Percentiles rank a stretch among this genome's conserved stretches.
phyloP scores from a whole-genome alignment of 495 filamentous ascomycete species.

The Lineolata rhizophorae region DNA sequence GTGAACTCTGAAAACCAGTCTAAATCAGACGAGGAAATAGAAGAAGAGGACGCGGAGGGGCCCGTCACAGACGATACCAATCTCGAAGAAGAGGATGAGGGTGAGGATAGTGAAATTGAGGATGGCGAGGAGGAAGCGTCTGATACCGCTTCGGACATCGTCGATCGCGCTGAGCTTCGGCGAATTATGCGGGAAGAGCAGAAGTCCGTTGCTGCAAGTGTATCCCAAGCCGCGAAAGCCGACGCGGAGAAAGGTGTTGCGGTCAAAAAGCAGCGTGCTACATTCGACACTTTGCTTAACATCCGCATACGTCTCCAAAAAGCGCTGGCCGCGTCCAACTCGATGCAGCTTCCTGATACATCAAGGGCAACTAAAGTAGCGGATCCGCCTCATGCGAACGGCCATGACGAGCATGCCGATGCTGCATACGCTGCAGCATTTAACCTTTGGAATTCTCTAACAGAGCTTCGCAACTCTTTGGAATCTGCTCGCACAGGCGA shows the following conservation, averaged over 20 bases:
- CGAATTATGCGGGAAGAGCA: slow-evolving; percentile 52
- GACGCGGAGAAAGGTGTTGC: slow-evolving; percentile 73
- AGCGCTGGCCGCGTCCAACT: slow-evolving; percentile 59
- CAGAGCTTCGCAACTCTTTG: slow-evolving; percentile 43
- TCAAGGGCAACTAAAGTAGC: no score
- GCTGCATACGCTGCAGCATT: slow-evolving; percentile 78
- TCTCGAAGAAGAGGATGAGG: slow-evolving; percentile 18
- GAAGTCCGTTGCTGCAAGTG: slow-evolving; percentile 40
- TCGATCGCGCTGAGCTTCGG: slow-evolving; percentile 35
- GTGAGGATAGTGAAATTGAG: slow-evolving; percentile 14
- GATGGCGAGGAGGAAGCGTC: slow-evolving; percentile 12
- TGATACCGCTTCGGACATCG: slow-evolving; percentile 11
- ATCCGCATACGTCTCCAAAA: slow-evolving; percentile 81
- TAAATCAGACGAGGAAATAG: slow-evolving; percentile 35
- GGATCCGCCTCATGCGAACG: no score
- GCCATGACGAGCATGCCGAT: slow-evolving; percentile 12
- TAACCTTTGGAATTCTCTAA: slow-evolving; percentile 66
- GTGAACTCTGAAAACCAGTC: slow-evolving; percentile 20
- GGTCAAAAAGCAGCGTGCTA: slow-evolving; percentile 59
- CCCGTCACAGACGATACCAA: slow-evolving; percentile 15
- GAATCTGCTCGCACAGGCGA: slow-evolving; percentile 31
- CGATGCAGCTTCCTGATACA: slow-evolving; percentile 28
- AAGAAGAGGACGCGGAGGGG: slow-evolving; percentile 24
- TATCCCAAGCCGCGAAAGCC: slow-evolving; percentile 49
- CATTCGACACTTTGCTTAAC: slow-evolving; percentile 73